Conservation (phyloP, 1,284 basidiomycete species). For the Austropuccinia psidii region DNA sequence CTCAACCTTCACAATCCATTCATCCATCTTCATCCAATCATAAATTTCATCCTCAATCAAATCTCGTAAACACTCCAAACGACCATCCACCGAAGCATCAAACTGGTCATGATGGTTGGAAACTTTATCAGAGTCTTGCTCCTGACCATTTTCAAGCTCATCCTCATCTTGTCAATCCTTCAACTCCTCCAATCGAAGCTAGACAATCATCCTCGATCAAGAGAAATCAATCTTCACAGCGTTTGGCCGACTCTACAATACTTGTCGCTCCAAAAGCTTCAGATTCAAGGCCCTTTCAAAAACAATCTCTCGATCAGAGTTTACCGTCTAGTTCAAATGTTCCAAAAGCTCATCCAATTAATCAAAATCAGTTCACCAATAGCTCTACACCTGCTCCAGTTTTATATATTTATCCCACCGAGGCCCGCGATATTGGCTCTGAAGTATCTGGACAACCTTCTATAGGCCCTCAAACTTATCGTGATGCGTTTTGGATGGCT, state of each 20-base stretch:
- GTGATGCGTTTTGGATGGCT: conserved; percentile 34
- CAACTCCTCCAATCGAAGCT: not conserved
- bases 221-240: not conserved
- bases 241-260: not conserved
- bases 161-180: not conserved
- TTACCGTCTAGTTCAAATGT: not conserved
- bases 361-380: not conserved
- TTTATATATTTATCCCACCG: conserved; percentile 33
- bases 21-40: not conserved
- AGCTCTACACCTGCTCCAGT: not conserved
- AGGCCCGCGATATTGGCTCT: conserved; percentile 31
- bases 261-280: not conserved
- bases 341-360: not conserved
- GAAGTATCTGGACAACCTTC: conserved; percentile 23
- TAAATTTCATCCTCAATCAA: not conserved
- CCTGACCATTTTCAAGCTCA: not conserved
- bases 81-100: not conserved
- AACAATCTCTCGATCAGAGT: not conserved
- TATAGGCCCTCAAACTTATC: conserved; percentile 20
- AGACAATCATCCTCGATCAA: not conserved
- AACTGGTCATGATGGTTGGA: conserved; percentile 13
- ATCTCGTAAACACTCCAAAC: not conserved
- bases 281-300: not conserved
- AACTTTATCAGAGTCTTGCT: conserved; percentile 20
- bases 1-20: not conserved